Evolutionary conservation across 2,329 filamentous ascomycete genomes (phyloP).

Genomic region (Ramichloridium luteum): DNA sequence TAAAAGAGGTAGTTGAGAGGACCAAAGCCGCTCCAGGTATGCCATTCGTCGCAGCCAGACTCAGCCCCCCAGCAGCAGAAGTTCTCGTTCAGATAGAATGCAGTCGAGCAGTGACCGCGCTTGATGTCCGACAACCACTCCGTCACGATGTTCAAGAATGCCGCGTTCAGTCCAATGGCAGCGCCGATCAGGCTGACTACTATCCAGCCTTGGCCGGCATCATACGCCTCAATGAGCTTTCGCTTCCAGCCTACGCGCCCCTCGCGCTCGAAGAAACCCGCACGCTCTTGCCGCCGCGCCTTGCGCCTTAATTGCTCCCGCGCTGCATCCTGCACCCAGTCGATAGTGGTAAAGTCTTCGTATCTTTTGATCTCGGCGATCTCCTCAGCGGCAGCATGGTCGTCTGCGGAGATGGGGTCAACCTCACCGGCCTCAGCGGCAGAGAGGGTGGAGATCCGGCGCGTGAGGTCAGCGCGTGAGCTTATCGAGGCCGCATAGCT

Average conservation of each 20-base stretch:
- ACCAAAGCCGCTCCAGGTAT: conserved; percentile 68
- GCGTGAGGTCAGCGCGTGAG: conserved; percentile 43
- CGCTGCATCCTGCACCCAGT: conserved; percentile 96
- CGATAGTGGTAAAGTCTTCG: conserved; percentile 95
- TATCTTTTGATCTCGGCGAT: conserved; percentile 97
- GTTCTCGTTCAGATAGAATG: conserved; percentile 91
- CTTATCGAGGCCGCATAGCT: conserved; percentile 33
- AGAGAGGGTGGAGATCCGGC: conserved; percentile 57
- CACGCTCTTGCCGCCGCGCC: conserved; percentile 58
- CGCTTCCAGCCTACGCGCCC: conserved; percentile 67
- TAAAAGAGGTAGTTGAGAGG: conserved; percentile 80
- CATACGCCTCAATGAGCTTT: conserved; percentile 74
- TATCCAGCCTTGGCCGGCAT: conserved; percentile 95
- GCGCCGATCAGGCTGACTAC: conserved; percentile 86
- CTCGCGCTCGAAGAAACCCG: conserved; percentile 57
- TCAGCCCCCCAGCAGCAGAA: conserved; percentile 98
- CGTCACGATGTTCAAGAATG: conserved; percentile 84
- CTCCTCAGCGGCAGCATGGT: conserved; percentile 76
- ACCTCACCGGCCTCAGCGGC: conserved; percentile 48
- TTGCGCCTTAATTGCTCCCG: conserved; percentile 77
- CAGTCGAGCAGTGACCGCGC: conserved; percentile 86
- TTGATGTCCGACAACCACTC: conserved; percentile 97
- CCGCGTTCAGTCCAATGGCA: conserved; percentile 89
- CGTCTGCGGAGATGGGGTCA: conserved; percentile 41
- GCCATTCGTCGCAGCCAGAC: conserved; percentile 79